phyloP scores from a whole-genome alignment of 2,329 filamentous ascomycete genomes.

The Aspergillus texensis region DNA sequence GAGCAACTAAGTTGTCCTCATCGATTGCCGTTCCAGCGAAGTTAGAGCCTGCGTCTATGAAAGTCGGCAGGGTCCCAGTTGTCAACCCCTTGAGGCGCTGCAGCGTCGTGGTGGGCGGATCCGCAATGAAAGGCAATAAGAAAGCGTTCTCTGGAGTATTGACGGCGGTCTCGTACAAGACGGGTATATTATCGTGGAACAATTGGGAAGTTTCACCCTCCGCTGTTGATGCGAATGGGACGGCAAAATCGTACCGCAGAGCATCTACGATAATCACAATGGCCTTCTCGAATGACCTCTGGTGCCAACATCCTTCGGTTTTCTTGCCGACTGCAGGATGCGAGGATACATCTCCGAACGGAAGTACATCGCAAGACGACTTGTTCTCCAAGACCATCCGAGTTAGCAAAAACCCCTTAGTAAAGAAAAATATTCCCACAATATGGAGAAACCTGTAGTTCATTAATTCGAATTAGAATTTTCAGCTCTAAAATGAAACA shows the following conservation, averaged over 20 bases:
- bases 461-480: not conserved
- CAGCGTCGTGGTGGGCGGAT: constrained; percentile 90
- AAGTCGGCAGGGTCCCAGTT: constrained; percentile 91
- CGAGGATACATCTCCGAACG: constrained; percentile 54
- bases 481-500: not conserved
- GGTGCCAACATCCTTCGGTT: constrained; percentile 87
- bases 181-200: constrained; percentile 86
- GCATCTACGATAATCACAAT: constrained; percentile 91
- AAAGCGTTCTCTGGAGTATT: constrained; percentile 79
- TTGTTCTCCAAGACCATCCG: constrained; percentile 77
- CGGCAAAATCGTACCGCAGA: constrained; percentile 92
- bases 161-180: constrained; percentile 80
- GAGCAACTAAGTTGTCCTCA: constrained; percentile 77
- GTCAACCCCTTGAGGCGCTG: constrained; percentile 92
- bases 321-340: constrained; percentile 27
- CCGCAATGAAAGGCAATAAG: constrained; percentile 91
- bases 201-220: constrained; percentile 54
- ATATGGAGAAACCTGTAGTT: constrained; percentile 67
- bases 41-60: constrained; percentile 90
- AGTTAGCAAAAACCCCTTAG: constrained; percentile 90
- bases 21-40: constrained; percentile 95
- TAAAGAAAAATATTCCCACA: constrained; percentile 87
- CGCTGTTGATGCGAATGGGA: constrained; percentile 65
- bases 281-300: constrained; percentile 88
- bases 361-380: constrained; percentile 69